Conservation (phyloP, 768 basidiomycete genomes). For the Boletus reticuloceps region DNA sequence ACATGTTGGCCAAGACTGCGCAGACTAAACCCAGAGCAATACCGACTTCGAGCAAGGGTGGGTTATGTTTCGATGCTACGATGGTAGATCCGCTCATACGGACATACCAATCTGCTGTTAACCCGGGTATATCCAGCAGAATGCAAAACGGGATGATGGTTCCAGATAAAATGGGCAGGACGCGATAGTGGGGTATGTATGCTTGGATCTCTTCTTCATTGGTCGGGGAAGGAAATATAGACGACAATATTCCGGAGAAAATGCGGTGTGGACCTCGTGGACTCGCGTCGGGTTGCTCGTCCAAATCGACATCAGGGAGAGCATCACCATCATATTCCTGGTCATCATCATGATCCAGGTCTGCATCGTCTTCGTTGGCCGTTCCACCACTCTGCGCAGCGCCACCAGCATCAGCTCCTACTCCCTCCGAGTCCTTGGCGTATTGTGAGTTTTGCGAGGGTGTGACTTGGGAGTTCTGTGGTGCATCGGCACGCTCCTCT, state of each 20-base stretch:
- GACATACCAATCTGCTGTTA: constrained; percentile 76
- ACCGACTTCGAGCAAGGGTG: constrained; percentile 56
- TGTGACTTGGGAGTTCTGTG: background rate
- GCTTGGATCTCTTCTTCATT: constrained; percentile 27
- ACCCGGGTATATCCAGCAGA: constrained; percentile 77
- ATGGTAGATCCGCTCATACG: constrained; percentile 41
- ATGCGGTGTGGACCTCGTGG: background rate
- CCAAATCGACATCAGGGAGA: background rate
- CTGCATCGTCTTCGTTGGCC: background rate
- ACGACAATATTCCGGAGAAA: constrained; percentile 4
- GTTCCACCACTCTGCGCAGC: background rate
- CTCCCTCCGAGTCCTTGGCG: background rate
- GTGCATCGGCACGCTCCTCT: constrained; percentile 1
- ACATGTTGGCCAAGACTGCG: constrained; percentile 65
- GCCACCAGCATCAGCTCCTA: background rate
- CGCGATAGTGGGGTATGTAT: constrained; percentile 58
- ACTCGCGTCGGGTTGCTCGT: background rate
- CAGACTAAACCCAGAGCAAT: constrained; percentile 66
- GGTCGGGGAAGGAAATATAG: constrained; percentile 17
- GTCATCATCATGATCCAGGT: constrained; percentile 11
- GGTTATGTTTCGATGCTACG: constrained; percentile 51
- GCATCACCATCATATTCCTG: constrained; percentile 1
- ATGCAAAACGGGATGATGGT: constrained; percentile 74
- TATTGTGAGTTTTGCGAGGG: background rate
- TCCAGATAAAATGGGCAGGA: constrained; percentile 63